These are phyloP conservation scores for Andrographis paniculata DNA, from an alignment of 305 asterid species.

Conservation along the genomic window DNA sequence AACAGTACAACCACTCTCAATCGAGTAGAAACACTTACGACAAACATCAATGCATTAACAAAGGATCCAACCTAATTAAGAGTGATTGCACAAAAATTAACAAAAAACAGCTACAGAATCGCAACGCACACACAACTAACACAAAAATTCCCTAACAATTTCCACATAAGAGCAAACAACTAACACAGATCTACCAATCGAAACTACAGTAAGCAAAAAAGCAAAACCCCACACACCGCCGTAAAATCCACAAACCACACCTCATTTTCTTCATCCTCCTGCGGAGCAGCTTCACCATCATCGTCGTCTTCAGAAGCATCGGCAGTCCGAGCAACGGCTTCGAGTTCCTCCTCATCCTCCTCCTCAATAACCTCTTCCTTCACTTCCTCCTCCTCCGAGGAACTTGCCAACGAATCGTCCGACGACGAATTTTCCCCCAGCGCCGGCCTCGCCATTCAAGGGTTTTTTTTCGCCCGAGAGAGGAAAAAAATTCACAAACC, in stretches of 20 bases:
- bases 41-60: no score
- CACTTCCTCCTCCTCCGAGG: constrained; percentile 49
- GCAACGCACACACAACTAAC: background rate
- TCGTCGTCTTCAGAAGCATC: constrained; percentile 60
- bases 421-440: constrained; percentile 45
- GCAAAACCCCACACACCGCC: background rate
- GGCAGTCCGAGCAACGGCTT: constrained; percentile 79
- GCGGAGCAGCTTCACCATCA: constrained; percentile 32
- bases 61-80: no score
- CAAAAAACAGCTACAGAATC: background rate
- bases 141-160: background rate
- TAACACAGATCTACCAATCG: constrained; percentile 28
- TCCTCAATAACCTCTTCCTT: constrained; percentile 54
- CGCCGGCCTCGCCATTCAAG: constrained; percentile 65
- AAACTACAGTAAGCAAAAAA: constrained; percentile 4
- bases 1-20: no score
- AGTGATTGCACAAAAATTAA: background rate
- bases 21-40: no score
- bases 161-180: background rate
- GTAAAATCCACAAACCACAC: constrained; percentile 18
- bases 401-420: constrained; percentile 38
- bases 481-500: constrained; percentile 8
- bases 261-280: constrained; percentile 63
- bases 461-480: constrained; percentile 22
- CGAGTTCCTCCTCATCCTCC: constrained; percentile 90